Conservation (phyloP, 352 stramenopile genomes). For the Elongisporangium senticosum region DNA sequence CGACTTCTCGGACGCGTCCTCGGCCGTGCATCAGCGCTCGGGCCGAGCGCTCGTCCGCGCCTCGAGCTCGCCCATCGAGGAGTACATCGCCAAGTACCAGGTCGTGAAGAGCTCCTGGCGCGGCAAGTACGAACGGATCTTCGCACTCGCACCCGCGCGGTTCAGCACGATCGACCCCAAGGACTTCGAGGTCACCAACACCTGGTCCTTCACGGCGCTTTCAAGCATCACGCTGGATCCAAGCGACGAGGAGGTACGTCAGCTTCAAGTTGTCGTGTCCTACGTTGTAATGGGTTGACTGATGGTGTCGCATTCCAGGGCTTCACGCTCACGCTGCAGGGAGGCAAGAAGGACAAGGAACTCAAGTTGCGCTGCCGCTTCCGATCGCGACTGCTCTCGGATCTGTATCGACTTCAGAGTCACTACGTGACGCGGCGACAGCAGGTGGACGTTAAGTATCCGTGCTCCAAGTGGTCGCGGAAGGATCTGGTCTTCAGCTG, state of each 20-base stretch:
- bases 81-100: constrained; percentile 82
- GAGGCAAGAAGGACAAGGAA: constrained; percentile 80
- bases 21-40: not conserved
- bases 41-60: not conserved
- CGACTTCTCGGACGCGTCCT: constrained; percentile 10
- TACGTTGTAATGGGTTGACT: constrained; percentile 1
- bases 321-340: constrained; percentile 62
- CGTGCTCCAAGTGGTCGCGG: constrained; percentile 63
- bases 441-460: constrained; percentile 30
- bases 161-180: constrained; percentile 85
- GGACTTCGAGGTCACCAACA: constrained; percentile 87
- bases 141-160: constrained; percentile 68
- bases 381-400: constrained; percentile 65
- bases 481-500: constrained; percentile 38
- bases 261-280: not conserved
- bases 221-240: constrained; percentile 53
- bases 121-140: constrained; percentile 84
- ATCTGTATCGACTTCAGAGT: constrained; percentile 69
- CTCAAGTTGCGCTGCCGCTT: constrained; percentile 78
- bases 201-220: constrained; percentile 64
- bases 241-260: constrained; percentile 32
- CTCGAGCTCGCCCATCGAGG: constrained; percentile 46
- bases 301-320: constrained; percentile 10
- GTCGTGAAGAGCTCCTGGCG: constrained; percentile 81
- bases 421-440: constrained; percentile 31